These are phyloP conservation scores for Ilyonectria destructans DNA, from an alignment of 2,329 filamentous ascomycete genomes.

Conservation along the genomic window DNA sequence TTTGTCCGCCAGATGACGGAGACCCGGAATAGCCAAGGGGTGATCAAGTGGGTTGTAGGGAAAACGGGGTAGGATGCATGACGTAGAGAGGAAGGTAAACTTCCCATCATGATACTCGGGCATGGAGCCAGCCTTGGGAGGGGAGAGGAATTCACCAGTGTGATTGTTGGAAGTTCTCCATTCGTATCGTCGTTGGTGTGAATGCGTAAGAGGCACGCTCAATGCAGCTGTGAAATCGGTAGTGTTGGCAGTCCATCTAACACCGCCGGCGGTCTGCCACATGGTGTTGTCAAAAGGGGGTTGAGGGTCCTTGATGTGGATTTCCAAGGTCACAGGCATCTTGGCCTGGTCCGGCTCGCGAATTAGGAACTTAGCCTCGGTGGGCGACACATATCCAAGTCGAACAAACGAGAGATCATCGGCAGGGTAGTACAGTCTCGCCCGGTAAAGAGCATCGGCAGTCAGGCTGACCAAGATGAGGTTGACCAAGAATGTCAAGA, in stretches of 20 bases:
- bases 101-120: slow-evolving; percentile 75
- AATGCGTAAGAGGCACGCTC: slow-evolving; percentile 74
- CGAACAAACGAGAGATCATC: slow-evolving; percentile 88
- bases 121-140: slow-evolving; percentile 78
- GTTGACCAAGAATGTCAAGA: slow-evolving; percentile 82
- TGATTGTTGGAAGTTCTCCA: slow-evolving; percentile 92
- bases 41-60: slow-evolving; percentile 91
- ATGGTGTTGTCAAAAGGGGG: slow-evolving; percentile 69
- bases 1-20: slow-evolving; percentile 82
- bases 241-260: slow-evolving; percentile 78
- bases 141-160: slow-evolving; percentile 84
- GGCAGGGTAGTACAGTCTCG: slow-evolving; percentile 78
- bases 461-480: slow-evolving; percentile 77
- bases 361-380: slow-evolving; percentile 85
- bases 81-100: slow-evolving; percentile 93
- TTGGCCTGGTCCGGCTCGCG: slow-evolving; percentile 85
- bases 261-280: slow-evolving; percentile 79
- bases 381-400: slow-evolving; percentile 88
- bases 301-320: slow-evolving; percentile 69
- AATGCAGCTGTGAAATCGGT: slow-evolving; percentile 88
- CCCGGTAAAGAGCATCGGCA: slow-evolving; percentile 84
- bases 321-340: slow-evolving; percentile 83
- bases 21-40: slow-evolving; percentile 85
- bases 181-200: slow-evolving; percentile 82
- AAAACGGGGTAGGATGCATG: slow-evolving; percentile 92